Evolutionary conservation across 352 stramenopile genomes (phyloP), one percentile per base, ranked within the genome.

Genomic region (Globisporangium middletonii): DNA sequence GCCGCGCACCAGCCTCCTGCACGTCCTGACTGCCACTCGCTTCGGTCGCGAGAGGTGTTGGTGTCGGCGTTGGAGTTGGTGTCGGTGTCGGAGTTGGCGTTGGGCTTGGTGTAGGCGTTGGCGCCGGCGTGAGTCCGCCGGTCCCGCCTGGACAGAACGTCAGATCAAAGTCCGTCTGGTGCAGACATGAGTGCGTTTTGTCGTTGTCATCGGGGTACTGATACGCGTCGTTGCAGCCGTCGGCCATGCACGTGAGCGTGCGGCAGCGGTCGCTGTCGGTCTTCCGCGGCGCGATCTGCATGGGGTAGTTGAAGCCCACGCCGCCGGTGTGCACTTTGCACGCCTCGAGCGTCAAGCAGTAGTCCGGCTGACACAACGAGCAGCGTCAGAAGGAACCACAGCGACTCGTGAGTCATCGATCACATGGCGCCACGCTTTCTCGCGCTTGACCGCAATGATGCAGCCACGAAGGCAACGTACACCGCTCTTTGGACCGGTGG

Each of bases 281-380:
- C 1, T 63, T 63, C 47, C 60, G 67, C 0, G 79, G 76, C 11
- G 68, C 59, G 58, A 91, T 87, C 67, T 73, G 71, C 75, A 91
- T 88, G 41, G 77, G 54, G 37, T 82, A 63, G 67, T 88, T 88
- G 56, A 84, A 92, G 44, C 79, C 77, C 1, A 79, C 68, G 48
- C 71, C 76, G 13, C 82, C 81, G 0, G 78, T 92, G n/a, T 69
- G 30, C n/a, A 63, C 60, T 68, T 88, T 89, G 57, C 82, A 92
- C 1, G 46, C 67, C 18, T 69, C 67, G 6, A 88, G 60, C 49
- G 59, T 86, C 0, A 19, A 2, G 64, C 82, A 92, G 57, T 84
- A 78, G n/a, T 75, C 74, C 5, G 82, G 79, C 73, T 86, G 33
- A 23, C 23, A 23, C 23, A 23, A 23, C 23, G 23, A 23, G 23